Evolutionary conservation across 208 protist genomes (phyloP).

Genomic region (Leishmania guyanensis): DNA sequence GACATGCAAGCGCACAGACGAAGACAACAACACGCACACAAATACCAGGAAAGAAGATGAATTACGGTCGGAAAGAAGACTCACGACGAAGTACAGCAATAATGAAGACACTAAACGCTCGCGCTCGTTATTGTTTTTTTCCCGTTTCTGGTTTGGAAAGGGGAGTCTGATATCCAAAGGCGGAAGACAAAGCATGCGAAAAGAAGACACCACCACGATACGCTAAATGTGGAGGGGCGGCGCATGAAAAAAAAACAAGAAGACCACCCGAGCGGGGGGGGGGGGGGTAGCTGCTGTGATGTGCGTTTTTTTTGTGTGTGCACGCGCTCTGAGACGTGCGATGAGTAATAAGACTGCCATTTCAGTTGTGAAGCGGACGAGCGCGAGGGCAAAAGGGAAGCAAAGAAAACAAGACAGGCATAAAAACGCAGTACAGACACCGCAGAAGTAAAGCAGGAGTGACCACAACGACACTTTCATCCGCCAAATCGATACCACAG

Average conservation of each 20-base stretch:
- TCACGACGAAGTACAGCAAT: not conserved
- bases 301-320: not conserved
- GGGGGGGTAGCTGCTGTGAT: not conserved
- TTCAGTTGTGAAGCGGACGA: not conserved
- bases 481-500: not conserved
- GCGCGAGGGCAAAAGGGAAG: not conserved
- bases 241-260: not conserved
- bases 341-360: not conserved
- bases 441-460: not conserved
- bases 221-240: not conserved
- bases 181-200: not conserved
- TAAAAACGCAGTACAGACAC: not conserved
- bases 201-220: not conserved
- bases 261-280: not conserved
- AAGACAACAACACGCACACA: not conserved
- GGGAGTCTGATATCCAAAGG: not conserved
- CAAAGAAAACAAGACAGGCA: not conserved
- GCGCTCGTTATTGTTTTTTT: not conserved
- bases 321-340: not conserved
- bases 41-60: not conserved
- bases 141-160: not conserved
- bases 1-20: not conserved
- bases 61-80: not conserved
- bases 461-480: not conserved
- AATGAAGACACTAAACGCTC: not conserved